phyloP scores from a whole-genome alignment of 225 moss, liverwort and hornwort species.

The Climacium dendroides region DNA sequence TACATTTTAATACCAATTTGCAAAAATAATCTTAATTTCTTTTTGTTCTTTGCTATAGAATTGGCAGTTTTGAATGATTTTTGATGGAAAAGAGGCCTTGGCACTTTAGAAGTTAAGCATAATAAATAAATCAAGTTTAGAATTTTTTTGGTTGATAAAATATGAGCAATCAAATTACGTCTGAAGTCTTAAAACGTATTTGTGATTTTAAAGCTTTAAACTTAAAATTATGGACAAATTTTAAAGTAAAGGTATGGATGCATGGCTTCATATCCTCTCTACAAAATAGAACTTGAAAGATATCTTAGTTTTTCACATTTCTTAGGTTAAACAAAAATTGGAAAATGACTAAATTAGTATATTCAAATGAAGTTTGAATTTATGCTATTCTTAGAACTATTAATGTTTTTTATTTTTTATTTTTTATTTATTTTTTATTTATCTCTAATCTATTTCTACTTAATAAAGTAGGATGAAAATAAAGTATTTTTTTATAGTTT shows the following conservation, averaged over 20 bases:
- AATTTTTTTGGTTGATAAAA: not conserved
- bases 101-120: too few species aligned
- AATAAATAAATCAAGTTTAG: too few species aligned
- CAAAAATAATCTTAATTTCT: too few species aligned
- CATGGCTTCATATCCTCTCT: not conserved
- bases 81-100: too few species aligned
- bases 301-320: not conserved
- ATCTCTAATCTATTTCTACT: not conserved
- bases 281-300: too few species aligned
- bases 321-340: not conserved
- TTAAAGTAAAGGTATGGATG: rapidly evolving
- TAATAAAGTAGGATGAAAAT: too few species aligned
- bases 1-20: too few species aligned
- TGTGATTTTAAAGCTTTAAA: not conserved
- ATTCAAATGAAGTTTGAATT: not conserved
- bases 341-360: not conserved
- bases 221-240: not conserved
- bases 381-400: not conserved
- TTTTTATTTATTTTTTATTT: not conserved
- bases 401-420: not conserved
- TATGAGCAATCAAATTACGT: not conserved
- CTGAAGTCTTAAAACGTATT: too few species aligned
- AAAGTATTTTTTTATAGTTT: rapidly evolving
- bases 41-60: too few species aligned
- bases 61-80: too few species aligned